Base-by-base conservation (phyloP, 140 eudicot genomes). In the Ambrosia hybrid region DNA sequence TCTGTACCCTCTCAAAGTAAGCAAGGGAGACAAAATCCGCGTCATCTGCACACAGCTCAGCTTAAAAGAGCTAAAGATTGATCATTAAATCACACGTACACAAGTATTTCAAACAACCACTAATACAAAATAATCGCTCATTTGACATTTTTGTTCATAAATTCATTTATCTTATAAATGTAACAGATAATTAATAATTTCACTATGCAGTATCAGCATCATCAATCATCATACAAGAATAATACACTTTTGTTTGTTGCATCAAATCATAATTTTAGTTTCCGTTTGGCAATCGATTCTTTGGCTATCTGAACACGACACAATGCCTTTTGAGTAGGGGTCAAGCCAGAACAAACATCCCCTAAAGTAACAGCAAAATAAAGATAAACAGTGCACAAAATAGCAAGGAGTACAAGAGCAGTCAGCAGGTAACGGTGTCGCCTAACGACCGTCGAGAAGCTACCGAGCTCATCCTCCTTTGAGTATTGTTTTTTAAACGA, bases 311-410 rank as follows among this genome's bases (percentile, higher is more conserved):
- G 65, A 36, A 83, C 59, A 11, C 53, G 95, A 69, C 98, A 92
- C 52, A 89, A 5, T 9, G 89, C 92, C 70, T 79, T 89, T 62
- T 85, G 86, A 30, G 83, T 63, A 5, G 88, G 84, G 5, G 76
- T 69, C 67, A 92, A 79, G 43, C 83, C 88, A 36, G 87, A 85
- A 82, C 96, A 89, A 0, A 83, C 67, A 61, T 87, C 87, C 1
- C 92, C 98, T 17, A 92, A 72, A 10, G 98, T 92, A 71, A 92
- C 86, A 11, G 98, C 98, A 73, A 92, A 92, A 55, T 92, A 92
- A 12, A 92, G 98, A 76, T 92, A 89, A 62, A 92, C 67, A 0
- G 95, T 85, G 85, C 98, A 92, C 3, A 89, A 88, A 33, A 89
- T 48, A 30, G 84, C 76, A 14, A 89, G 90, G 37, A 92, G 95